These are phyloP conservation scores for Penicillium nordicum DNA, from an alignment of 2,329 filamentous ascomycete species.

Conservation along the genomic window DNA sequence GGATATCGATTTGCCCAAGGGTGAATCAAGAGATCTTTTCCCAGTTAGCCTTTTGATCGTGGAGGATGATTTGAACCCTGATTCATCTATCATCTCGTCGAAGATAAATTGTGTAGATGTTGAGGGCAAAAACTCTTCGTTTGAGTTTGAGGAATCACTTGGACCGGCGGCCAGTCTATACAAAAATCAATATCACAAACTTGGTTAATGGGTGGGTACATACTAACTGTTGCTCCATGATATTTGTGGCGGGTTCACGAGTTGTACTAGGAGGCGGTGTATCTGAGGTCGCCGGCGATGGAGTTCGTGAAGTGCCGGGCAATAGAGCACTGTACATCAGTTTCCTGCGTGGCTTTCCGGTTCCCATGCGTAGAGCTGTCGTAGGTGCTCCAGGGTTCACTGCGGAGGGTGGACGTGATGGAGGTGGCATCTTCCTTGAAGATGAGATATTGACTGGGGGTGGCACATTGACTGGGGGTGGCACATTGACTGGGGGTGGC, in stretches of 20 bases:
- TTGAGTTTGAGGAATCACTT: slow-evolving; percentile 4
- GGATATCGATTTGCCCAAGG: slow-evolving; percentile 34
- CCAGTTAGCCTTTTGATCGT: background rate
- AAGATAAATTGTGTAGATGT: slow-evolving; percentile 30
- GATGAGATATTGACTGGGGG: background rate
- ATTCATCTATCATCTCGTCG: slow-evolving; percentile 22
- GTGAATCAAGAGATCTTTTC: slow-evolving; percentile 12
- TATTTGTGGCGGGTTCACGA: slow-evolving; percentile 1
- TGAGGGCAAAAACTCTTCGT: slow-evolving; percentile 27
- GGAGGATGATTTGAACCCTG: slow-evolving; percentile 1
- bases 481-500: background rate
- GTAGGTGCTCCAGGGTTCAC: slow-evolving; percentile 10
- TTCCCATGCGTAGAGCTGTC: slow-evolving; percentile 32
- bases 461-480: background rate
- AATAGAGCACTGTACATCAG: slow-evolving; percentile 43
- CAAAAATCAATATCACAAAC: slow-evolving; percentile 10
- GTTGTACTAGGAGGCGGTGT: slow-evolving; percentile 3
- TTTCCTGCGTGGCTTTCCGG: slow-evolving; percentile 41
- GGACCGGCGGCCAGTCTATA: slow-evolving; percentile 2
- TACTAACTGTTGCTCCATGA: slow-evolving; percentile 30
- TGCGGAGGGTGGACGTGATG: slow-evolving; percentile 2
- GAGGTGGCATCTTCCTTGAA: slow-evolving; percentile 1
- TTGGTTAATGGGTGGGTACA: slow-evolving; percentile 7
- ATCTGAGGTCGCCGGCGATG: slow-evolving; percentile 5
- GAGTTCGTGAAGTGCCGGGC: slow-evolving; percentile 20